Percentiles rank a stretch among this genome's conserved stretches.
Conservation (phyloP, 1,284 basidiomycete genomes). For the Ceratobasidium sp. region DNA sequence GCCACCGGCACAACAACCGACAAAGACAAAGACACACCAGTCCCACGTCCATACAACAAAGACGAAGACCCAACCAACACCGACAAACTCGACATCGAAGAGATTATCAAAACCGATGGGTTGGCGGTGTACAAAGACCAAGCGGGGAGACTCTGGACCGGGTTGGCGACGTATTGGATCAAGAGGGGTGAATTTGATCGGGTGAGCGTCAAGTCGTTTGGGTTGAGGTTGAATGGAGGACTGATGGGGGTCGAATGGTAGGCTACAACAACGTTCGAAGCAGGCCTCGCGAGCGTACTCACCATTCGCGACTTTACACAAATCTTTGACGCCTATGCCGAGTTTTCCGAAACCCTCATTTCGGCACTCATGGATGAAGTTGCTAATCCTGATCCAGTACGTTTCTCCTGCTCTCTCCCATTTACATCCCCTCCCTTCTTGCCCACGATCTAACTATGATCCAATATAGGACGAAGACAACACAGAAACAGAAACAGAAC, state of each 20-base stretch:
- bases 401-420: neutral
- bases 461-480: constrained; percentile 74
- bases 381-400: constrained; percentile 68
- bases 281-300: constrained; percentile 85
- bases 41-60: constrained; percentile 72
- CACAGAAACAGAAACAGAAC: constrained; percentile 84
- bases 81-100: constrained; percentile 87
- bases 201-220: constrained; percentile 45
- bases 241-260: too few relatives aligned
- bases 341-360: constrained; percentile 93
- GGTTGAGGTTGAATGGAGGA: too few relatives aligned
- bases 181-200: constrained; percentile 94
- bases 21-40: constrained; percentile 50
- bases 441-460: too few relatives aligned
- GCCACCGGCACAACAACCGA: constrained; percentile 54
- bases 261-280: constrained; percentile 89
- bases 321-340: constrained; percentile 96
- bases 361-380: constrained; percentile 92
- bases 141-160: constrained; percentile 95
- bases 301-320: constrained; percentile 98
- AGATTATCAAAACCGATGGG: constrained; percentile 87
- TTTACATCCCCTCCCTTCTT: constrained; percentile 48
- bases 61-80: constrained; percentile 84
- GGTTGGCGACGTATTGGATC: constrained; percentile 98
- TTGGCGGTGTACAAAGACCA: constrained; percentile 94